phyloP scores from a whole-genome alignment of 371 early-diverging fungal genomes.

The Actinomucor elegans region DNA sequence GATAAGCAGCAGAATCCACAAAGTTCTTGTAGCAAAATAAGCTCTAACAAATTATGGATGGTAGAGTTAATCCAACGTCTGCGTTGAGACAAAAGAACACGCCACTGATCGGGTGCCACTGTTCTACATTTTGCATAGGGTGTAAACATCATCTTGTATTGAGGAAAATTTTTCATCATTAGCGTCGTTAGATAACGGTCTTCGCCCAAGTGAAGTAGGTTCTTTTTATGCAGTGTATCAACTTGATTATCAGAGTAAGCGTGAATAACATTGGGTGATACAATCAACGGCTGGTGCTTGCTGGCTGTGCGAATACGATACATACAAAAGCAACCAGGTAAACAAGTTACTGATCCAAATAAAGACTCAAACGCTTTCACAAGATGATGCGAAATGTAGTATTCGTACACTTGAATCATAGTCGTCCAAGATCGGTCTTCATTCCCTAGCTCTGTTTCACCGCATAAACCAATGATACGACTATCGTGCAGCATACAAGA shows the following conservation, averaged over 20 bases:
- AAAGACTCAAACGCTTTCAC: slow-evolving; percentile 92
- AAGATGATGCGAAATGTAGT: slow-evolving; percentile 94
- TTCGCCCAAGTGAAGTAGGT: slow-evolving; percentile 81
- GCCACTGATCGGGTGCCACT: slow-evolving; percentile 94
- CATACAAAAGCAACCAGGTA: slow-evolving; percentile 97
- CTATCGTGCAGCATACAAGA: slow-evolving; percentile 78
- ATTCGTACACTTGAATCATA: slow-evolving; percentile 95
- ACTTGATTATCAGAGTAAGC: slow-evolving; percentile 93
- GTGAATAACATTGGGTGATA: slow-evolving; percentile 75
- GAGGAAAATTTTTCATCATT: slow-evolving; percentile 97
- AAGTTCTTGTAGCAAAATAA: slow-evolving; percentile 81
- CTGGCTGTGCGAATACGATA: slow-evolving; percentile 85
- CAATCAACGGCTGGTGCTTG: slow-evolving; percentile 65
- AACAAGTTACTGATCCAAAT: too few relatives aligned
- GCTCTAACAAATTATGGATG: slow-evolving; percentile 94
- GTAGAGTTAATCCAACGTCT: too few relatives aligned
- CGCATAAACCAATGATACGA: slow-evolving; percentile 80
- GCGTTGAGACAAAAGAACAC: slow-evolving; percentile 93
- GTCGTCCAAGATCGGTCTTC: slow-evolving; percentile 82
- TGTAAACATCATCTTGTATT: slow-evolving; percentile 94
- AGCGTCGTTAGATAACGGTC: slow-evolving; percentile 97
- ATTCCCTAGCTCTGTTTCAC: slow-evolving; percentile 84
- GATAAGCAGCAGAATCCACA: slow-evolving; percentile 98
- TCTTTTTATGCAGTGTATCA: slow-evolving; percentile 97
- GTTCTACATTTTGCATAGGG: slow-evolving; percentile 95